Base-by-base conservation (phyloP, 106 monocot genomes). In the Dactylorhiza incarnata region DNA sequence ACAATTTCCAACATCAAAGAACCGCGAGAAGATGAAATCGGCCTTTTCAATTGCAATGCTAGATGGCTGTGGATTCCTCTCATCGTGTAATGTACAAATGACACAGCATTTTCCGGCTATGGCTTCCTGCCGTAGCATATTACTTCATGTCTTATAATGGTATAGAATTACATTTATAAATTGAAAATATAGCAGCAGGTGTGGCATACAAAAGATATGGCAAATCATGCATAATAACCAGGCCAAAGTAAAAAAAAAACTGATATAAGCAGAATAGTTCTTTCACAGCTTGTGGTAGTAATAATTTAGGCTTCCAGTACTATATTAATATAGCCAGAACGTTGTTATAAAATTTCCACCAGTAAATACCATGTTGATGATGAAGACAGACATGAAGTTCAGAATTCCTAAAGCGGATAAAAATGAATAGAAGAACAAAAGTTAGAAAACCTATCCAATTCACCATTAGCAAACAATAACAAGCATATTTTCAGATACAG, bases 91-190 rank as follows among this genome's bases (percentile, higher is more conserved):
- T 9, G 77, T 81, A 76, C 86, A 89, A 50, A 86, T 76, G 6
- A 89, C 89, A 80, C 49, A 70, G 68, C 89, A 89, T 73, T 86
- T 89, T 51, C 83, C 89, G 79, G 81, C 81, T 65, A 89, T 77
- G 70, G 86, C 77, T 82, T 89, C 89, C 89, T 89, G 66, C 58
- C 65, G 65, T 0, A 73, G 62, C 20, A 44, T 72, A 20, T 72
- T 12, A 72, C 14, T 48, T 72, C 48, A 49, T 46, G 19, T 72
- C 49, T 49, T 12, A 14, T 72, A 49, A 72, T 72, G 44, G 49
- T 12, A 49, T n/a, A 71, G 1, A 65, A 65, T 20, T 65, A 65
- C 29, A 45, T 45, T 69, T 37, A 37, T 37, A 37, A 37, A 37
- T 37, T 37, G 37, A 37, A 37, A 37, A 37, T 37, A 37, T 37